phyloP scores from a whole-genome alignment of 2,329 filamentous ascomycete genomes.

The Rhynchosporium agropyri region DNA sequence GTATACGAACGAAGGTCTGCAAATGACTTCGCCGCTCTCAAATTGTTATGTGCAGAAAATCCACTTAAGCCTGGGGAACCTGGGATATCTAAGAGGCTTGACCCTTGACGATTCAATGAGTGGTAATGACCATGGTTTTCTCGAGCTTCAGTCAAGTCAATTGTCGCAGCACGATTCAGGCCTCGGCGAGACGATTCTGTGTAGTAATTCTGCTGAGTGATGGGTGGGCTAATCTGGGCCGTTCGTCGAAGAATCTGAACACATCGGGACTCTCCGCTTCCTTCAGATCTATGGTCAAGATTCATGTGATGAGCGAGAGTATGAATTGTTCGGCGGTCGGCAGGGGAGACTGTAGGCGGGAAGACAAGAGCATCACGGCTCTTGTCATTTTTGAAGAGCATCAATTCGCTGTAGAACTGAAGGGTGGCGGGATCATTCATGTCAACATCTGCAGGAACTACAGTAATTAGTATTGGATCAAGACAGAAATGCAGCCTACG shows the following conservation, averaged over 20 bases:
- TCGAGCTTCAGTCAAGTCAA: slow-evolving; percentile 86
- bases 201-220: slow-evolving; percentile 56
- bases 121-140: slow-evolving; percentile 71
- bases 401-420: slow-evolving; percentile 85
- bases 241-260: slow-evolving; percentile 82
- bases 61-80: slow-evolving; percentile 69
- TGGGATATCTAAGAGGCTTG: slow-evolving; percentile 81
- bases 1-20: slow-evolving; percentile 94
- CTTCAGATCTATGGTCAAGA: slow-evolving; percentile 86
- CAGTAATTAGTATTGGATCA: slow-evolving; percentile 24
- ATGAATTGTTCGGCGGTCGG: slow-evolving; percentile 87
- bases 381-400: slow-evolving; percentile 83
- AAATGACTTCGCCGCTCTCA: slow-evolving; percentile 94
- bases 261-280: slow-evolving; percentile 83
- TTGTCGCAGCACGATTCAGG: slow-evolving; percentile 92
- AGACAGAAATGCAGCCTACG: slow-evolving; percentile 9
- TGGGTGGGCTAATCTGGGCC: slow-evolving; percentile 39
- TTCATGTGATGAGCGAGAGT: slow-evolving; percentile 95
- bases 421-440: slow-evolving; percentile 89
- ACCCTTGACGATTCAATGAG: slow-evolving; percentile 77
- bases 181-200: slow-evolving; percentile 79
- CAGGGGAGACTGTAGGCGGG: slow-evolving; percentile 75
- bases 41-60: slow-evolving; percentile 72
- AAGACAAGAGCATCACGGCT: slow-evolving; percentile 82
- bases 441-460: slow-evolving; percentile 61